Conservation (phyloP, 2,329 filamentous ascomycete genomes). For the Penicillium sp. region DNA sequence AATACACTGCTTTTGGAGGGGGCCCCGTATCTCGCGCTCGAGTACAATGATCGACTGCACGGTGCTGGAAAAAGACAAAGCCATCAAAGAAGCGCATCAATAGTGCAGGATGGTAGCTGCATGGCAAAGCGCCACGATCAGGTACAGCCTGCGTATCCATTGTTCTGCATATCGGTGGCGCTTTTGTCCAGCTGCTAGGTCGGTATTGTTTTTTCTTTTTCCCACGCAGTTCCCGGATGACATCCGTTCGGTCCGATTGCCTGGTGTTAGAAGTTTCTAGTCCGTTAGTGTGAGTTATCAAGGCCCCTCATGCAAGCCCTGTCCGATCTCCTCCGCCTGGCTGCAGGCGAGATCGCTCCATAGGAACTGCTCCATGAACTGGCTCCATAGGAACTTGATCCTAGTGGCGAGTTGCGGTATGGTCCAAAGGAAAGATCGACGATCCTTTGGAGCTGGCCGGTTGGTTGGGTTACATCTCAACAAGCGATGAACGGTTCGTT, state of each 20-base stretch:
- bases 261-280: conserved; percentile 2
- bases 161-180: neutral
- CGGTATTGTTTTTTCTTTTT: neutral
- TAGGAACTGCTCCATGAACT: conserved; percentile 4
- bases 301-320: conserved; percentile 1
- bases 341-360: conserved; percentile 4
- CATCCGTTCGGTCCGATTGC: conserved; percentile 9
- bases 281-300: conserved; percentile 1
- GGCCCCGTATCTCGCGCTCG: conserved; percentile 8
- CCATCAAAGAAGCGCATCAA: neutral
- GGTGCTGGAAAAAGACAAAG: neutral
- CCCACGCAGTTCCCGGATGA: neutral
- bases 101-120: neutral
- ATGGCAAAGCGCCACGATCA: neutral
- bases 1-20: neutral
- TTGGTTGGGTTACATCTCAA: conserved; percentile 12
- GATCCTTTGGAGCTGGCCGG: neutral
- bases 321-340: conserved; percentile 6
- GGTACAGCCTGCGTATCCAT: neutral
- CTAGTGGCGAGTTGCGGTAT: conserved; percentile 6
- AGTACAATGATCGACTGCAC: conserved; percentile 12
- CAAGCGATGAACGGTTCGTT: conserved; percentile 4
- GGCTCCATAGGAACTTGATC: conserved; percentile 3
- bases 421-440: neutral
- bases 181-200: neutral